A percentile compares a stretch with the other conserved stretches of the same genome.
These are phyloP conservation scores for Calocybe gangraenosa DNA, from an alignment of 768 basidiomycete genomes.

Conservation along the genomic window DNA sequence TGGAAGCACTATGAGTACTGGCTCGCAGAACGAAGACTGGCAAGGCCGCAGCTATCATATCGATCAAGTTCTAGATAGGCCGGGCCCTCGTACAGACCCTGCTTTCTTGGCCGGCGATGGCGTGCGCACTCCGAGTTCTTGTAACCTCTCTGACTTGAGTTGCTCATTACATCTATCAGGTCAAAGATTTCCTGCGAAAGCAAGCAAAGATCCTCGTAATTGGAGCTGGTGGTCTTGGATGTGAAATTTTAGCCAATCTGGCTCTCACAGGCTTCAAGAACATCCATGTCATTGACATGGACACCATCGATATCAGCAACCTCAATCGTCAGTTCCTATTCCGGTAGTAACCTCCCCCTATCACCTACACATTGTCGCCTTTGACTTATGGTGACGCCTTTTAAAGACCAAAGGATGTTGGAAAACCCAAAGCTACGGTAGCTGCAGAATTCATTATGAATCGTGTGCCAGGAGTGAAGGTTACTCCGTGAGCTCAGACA, in stretches of 20 bases:
- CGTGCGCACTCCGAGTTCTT: constrained; percentile 38
- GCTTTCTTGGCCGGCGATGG: constrained; percentile 78
- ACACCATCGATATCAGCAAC: constrained; percentile 99
- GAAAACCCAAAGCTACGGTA: constrained; percentile 87
- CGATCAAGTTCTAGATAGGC: constrained; percentile 79
- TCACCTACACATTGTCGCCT: too few relatives aligned
- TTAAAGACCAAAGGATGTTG: constrained; percentile 84
- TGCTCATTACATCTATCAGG: constrained; percentile 38
- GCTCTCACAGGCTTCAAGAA: constrained; percentile 96
- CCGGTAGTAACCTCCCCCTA: constrained; percentile 53
- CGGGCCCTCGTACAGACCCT: constrained; percentile 88
- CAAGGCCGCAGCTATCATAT: constrained; percentile 71
- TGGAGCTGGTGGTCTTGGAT: constrained; percentile 95
- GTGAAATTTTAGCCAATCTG: constrained; percentile 95
- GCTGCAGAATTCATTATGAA: constrained; percentile 98
- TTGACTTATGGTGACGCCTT: constrained; percentile 1
- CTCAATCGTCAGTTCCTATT: constrained; percentile 98
- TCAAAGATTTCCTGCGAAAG: constrained; percentile 80
- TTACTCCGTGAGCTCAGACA: constrained; percentile 75
- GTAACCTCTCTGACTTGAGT: neutral
- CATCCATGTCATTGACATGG: constrained; percentile 99
- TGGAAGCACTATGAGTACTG: neutral
- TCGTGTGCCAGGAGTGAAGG: constrained; percentile 92
- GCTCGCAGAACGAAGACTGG: constrained; percentile 31
- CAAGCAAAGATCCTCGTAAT: constrained; percentile 94